phyloP scores from a whole-genome alignment of 2,329 filamentous ascomycete species.

The Hymenoscyphus occultus region DNA sequence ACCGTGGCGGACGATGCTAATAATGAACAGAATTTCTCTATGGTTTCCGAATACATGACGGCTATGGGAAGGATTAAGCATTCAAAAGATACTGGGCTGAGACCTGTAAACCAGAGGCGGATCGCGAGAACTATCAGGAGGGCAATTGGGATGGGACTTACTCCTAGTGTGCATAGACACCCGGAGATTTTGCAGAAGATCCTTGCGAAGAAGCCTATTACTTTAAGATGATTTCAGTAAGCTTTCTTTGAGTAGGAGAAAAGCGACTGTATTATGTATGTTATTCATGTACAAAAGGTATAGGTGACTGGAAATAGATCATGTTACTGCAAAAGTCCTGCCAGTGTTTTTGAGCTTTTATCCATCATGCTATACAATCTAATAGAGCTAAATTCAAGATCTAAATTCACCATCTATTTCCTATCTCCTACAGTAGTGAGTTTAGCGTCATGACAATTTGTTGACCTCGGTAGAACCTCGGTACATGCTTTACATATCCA shows the following conservation, averaged over 20 bases:
- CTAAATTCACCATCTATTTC: background rate
- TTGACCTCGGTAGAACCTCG: background rate
- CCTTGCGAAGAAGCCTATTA: slow-evolving; percentile 1
- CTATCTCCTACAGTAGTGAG: background rate
- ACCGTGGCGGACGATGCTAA: slow-evolving; percentile 10
- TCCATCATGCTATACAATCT: no score
- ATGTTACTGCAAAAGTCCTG: background rate
- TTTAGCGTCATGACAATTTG: background rate
- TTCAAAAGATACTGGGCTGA: slow-evolving; percentile 70
- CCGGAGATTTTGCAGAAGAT: slow-evolving; percentile 65
- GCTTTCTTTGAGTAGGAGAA: background rate
- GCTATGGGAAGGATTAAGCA: slow-evolving; percentile 81
- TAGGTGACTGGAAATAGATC: background rate
- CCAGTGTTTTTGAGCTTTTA: background rate
- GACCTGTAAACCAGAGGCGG: slow-evolving; percentile 86
- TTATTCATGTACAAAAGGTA: slow-evolving; percentile 11
- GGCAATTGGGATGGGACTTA: slow-evolving; percentile 83
- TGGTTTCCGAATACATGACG: slow-evolving; percentile 87
- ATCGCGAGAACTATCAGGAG: slow-evolving; percentile 90
- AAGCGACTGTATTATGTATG: slow-evolving; percentile 6
- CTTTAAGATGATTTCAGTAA: no score
- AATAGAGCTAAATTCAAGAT: no score
- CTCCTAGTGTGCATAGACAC: slow-evolving; percentile 87
- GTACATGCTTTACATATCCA: background rate
- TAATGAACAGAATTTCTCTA: slow-evolving; percentile 74